phyloP scores from a whole-genome alignment of 208 protist genomes.

The Acanthamoeba triangularis region DNA sequence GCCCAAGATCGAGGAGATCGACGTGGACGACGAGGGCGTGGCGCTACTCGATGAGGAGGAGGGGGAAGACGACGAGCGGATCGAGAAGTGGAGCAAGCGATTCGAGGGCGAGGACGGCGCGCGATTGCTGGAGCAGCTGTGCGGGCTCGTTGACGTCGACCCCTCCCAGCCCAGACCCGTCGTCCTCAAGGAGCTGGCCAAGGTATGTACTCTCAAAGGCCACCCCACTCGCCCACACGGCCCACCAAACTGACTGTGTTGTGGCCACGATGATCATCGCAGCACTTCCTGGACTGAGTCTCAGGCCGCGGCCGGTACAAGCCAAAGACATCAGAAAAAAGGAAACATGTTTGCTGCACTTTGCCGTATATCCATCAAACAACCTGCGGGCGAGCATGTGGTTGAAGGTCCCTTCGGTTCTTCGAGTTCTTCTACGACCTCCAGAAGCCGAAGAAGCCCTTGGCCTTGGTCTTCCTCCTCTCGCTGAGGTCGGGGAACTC shows the following conservation, averaged over 20 bases:
- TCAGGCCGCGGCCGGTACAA: no score
- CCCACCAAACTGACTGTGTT: no score
- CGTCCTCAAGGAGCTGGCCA: not conserved
- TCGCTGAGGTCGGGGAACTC: slow-evolving; percentile 57
- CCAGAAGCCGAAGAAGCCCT: slow-evolving; percentile 76
- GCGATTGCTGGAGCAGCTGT: slow-evolving; percentile 28
- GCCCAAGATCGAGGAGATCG: slow-evolving; percentile 10
- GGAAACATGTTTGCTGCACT: no score
- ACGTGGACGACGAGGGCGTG: not conserved
- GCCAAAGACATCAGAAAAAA: not conserved
- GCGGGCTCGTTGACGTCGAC: not conserved
- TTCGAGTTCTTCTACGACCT: not conserved
- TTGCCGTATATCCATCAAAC: not conserved
- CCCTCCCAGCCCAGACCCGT: slow-evolving; percentile 3
- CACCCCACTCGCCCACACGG: no score
- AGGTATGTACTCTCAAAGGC: not conserved
- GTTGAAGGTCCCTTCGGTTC: not conserved
- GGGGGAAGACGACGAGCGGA: not conserved
- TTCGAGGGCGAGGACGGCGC: slow-evolving; percentile 45
- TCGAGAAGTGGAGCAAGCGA: slow-evolving; percentile 43
- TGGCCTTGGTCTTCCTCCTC: slow-evolving; percentile 68
- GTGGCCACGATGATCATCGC: no score
- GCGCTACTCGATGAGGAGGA: not conserved
- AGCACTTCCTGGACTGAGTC: not conserved
- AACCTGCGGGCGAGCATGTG: not conserved